Evolutionary conservation across 805 yeast species (phyloP), one percentile per base, ranked within the genome.

Genomic region (Priceomyces melissophilus): DNA sequence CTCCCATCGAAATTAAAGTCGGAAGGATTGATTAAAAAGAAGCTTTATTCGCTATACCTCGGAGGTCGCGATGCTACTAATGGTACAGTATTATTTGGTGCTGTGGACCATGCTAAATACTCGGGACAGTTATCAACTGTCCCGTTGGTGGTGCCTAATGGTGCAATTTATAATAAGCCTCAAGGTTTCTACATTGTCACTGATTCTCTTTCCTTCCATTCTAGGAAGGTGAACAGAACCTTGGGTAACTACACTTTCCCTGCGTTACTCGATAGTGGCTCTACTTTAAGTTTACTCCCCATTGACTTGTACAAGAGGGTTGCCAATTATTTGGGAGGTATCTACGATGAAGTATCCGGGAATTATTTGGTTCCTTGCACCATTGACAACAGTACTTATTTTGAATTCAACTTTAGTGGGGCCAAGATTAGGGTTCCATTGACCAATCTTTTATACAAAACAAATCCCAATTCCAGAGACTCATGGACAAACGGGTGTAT

Each of bases 371-470:
- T 76, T 47, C 55, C 55, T 4, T 83, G 89, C 55, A 43, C 53
- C 25, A 37, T 43, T 13, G 46, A 42, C 35, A 31, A 44, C 25
- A 41, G 43, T 44, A 49, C 60, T 47, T 28, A 39, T 44, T 44
- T 78, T 9, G 63, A 65, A 30, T 78, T 78, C 49, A 64, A 75
- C 49, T 80, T 84, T 61, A 78, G 79, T 44, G 89, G 87, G 4
- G 57, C 69, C 11, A 52, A 57, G 9, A 76, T 84, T 42, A 54
- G 64, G 11, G 78, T 76, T 4, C 83, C 87, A 17, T 53, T 56
- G 50, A 57, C 45, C 4, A 56, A 61, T 41, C 49, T 67, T 48
- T 42, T 64, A 20, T 20, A 20, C 25, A 8, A 20, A 20, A 4
- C 25, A 5, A 20, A 4, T 5, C 25, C 25, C 8, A 30, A 26